These are phyloP conservation scores for Microcera coccophila DNA, from an alignment of 2,329 filamentous ascomycete genomes.

Conservation along the genomic window DNA sequence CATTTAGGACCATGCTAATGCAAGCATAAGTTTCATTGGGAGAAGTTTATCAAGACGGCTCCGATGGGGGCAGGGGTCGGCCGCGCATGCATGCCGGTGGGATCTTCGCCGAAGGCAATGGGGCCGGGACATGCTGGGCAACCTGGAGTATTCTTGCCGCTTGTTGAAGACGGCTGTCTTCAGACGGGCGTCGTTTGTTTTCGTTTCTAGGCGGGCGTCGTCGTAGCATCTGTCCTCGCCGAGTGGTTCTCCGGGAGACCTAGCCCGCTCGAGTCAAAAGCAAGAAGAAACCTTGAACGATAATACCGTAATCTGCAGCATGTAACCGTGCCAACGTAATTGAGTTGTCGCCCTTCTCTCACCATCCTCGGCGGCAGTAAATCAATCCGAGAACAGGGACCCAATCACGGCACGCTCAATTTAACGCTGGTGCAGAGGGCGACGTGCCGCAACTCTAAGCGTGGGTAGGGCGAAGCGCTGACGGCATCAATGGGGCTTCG, in stretches of 20 bases:
- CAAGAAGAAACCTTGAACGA: not conserved
- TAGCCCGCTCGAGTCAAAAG: not conserved
- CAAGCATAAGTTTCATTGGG: not conserved
- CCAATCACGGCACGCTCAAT: not conserved
- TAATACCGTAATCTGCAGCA: not conserved
- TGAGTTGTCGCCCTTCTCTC: not conserved
- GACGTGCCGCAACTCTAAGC: constrained; percentile 17
- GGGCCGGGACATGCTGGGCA: not conserved
- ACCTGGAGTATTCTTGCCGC: not conserved
- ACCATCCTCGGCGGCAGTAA: not conserved
- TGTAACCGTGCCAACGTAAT: not conserved
- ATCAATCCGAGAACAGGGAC: not conserved
- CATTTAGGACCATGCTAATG: not conserved
- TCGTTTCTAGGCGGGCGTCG: not conserved
- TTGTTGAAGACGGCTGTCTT: not conserved
- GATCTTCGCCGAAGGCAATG: not conserved
- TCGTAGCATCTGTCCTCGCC: not conserved
- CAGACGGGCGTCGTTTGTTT: not conserved
- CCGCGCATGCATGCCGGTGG: not conserved
- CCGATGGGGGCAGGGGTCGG: not conserved
- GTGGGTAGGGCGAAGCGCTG: not conserved
- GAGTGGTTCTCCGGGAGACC: not conserved
- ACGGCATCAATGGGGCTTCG: not conserved
- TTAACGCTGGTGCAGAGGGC: constrained; percentile 8
- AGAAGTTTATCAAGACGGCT: not conserved